Base-by-base conservation (phyloP, 179 eudicot genomes). In the Sideroxylon spinosum region DNA sequence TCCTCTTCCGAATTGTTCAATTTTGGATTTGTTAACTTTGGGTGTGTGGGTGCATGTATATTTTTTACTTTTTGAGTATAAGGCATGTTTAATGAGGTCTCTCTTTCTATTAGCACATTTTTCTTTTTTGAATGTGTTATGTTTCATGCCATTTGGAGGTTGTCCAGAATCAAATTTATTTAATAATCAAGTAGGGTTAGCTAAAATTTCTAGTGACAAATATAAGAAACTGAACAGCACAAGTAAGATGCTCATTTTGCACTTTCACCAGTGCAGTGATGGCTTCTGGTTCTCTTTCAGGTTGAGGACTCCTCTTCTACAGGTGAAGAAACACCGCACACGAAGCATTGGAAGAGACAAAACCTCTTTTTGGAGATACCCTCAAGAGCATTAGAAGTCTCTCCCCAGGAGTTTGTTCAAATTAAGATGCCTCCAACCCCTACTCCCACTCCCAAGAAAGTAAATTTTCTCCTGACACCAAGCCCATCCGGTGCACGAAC, bases 301-400 rank as follows among this genome's bases (percentile, higher is more conserved):
- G 84, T 75, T 74, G 90, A 75, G 62, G 81, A 60, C 50, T 46
- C 81, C 25, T 80, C 86, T 67, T 89, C 85, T 68, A 87, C 81
- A 73, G 82, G 83, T 52, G 91, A 91, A 84, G 98, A 88, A 81
- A 71, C 79, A 64, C 72, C 86, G 29, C 73, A 78, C 60, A 82
- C 44, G 26, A 90, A 84, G 76, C 83, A 84, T 14, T 84, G 88
- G 85, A 87, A 86, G 81, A 89, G 86, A 64, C 86, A 75, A 53
- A 88, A 91, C 83, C 92, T 94, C 32, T 79, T 81, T 74, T 75
- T 92, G 73, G 92, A 94, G 82, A 94, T 96, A 85, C 97, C 97
- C 59, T 79, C 90, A 71, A 85, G 88, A 88, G 81, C 78, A 56
- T 29, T 80, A 25, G 89, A 86, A 49, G 72, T 71, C 68, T 83